Conservation (phyloP, 164 flowering plant genomes). For the Magnolia kwangsiensis region DNA sequence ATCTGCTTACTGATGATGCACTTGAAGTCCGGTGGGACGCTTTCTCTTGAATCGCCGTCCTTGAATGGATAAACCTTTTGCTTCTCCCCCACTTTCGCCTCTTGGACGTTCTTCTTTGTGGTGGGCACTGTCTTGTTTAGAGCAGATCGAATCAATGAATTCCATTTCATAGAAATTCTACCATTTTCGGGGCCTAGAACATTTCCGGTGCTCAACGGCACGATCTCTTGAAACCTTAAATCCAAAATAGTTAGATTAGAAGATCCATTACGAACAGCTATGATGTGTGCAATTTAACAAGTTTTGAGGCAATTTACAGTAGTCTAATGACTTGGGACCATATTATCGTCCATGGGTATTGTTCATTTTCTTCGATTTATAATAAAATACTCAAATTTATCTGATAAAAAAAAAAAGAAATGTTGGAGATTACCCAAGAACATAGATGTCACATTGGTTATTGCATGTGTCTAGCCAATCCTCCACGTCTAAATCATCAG, state of each 20-base stretch:
- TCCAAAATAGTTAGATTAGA: background rate
- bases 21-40: slow-evolving; percentile 27
- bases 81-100: slow-evolving; percentile 9
- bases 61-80: slow-evolving; percentile 20
- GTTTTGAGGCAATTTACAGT: no score
- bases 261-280: no score
- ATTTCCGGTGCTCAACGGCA: slow-evolving; percentile 55
- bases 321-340: no score
- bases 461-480: slow-evolving; percentile 13
- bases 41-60: slow-evolving; percentile 11
- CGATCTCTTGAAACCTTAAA: slow-evolving; percentile 74
- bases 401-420: no score
- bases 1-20: slow-evolving; percentile 69
- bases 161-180: slow-evolving; percentile 55
- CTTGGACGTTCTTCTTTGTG: slow-evolving; percentile 1
- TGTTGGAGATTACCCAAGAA: slow-evolving; percentile 17
- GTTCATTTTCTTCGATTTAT: background rate
- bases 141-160: slow-evolving; percentile 52
- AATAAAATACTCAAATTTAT: no score
- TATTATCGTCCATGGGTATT: background rate
- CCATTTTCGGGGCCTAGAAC: slow-evolving; percentile 55
- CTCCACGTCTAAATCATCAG: slow-evolving; percentile 23
- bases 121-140: slow-evolving; percentile 37
- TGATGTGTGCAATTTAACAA: no score
- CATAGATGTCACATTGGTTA: slow-evolving; percentile 22